A percentile compares a stretch with the other conserved stretches of the same genome.
Evolutionary conservation across 2,329 filamentous ascomycete genomes (phyloP).

Genomic region (Neoscytalidium dimidiatum): DNA sequence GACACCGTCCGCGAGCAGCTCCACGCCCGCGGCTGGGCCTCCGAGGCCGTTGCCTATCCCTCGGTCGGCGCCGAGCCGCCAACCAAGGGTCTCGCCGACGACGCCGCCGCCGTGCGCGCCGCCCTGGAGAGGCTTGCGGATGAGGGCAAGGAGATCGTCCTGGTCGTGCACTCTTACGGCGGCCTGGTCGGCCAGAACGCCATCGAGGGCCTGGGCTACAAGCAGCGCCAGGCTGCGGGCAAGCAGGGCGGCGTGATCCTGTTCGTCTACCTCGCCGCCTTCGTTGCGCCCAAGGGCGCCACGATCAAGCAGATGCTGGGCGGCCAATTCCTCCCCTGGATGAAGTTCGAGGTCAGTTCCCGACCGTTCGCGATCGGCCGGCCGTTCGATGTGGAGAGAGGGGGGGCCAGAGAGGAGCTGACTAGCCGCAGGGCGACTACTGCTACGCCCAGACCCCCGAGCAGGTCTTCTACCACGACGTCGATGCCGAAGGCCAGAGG

Average conservation of each 20-base stretch:
- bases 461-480: conserved; percentile 19
- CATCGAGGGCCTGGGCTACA: conserved; percentile 36
- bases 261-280: conserved; percentile 39
- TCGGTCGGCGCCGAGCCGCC: conserved; percentile 30
- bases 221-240: conserved; percentile 34
- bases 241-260: conserved; percentile 42
- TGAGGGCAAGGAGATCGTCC: conserved; percentile 36
- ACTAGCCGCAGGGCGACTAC: not conserved
- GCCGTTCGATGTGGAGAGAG: too few relatives aligned
- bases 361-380: not conserved
- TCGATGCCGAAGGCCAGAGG: conserved; percentile 2
- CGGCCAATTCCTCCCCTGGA: conserved; percentile 30
- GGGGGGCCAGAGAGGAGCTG: not conserved
- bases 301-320: conserved; percentile 34
- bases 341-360: conserved; percentile 28
- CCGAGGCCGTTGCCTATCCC: conserved; percentile 32
- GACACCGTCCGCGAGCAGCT: conserved; percentile 30
- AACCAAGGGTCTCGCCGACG: conserved; percentile 33
- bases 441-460: conserved; percentile 16
- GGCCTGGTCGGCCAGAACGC: conserved; percentile 24
- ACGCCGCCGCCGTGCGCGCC: conserved; percentile 36
- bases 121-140: conserved; percentile 37
- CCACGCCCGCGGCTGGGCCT: conserved; percentile 32
- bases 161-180: conserved; percentile 40
- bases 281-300: conserved; percentile 37